Evolutionary conservation across 306 rosid species (phyloP).

Genomic region (Rosa persica): DNA sequence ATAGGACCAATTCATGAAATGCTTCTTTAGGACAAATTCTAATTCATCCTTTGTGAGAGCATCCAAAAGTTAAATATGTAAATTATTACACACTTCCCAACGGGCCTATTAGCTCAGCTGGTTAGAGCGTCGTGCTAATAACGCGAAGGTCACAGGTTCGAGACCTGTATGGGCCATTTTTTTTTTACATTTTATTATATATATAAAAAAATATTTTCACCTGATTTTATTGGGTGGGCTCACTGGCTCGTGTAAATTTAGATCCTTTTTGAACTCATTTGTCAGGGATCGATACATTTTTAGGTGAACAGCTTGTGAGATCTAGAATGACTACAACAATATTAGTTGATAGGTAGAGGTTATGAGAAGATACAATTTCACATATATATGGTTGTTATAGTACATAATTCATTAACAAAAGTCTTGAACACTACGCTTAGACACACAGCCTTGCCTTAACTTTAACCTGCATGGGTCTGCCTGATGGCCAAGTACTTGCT

Average conservation of each 20-base stretch:
- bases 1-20: no score
- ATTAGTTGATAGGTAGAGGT: background rate
- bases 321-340: background rate
- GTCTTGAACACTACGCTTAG: background rate
- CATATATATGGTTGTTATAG: background rate
- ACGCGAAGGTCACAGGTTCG: conserved; percentile 15
- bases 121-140: conserved; percentile 20
- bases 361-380: background rate
- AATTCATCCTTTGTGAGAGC: no score
- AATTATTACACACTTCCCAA: no score
- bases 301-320: no score
- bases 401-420: background rate
- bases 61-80: no score
- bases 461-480: background rate
- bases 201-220: no score
- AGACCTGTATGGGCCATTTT: conserved; percentile 24
- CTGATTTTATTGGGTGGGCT: background rate
- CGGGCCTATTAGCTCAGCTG: conserved; percentile 20
- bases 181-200: background rate
- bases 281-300: no score
- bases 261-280: no score
- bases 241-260: background rate
- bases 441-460: background rate
- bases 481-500: background rate
- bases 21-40: no score